Conservation (phyloP, 2,329 filamentous ascomycete species). For the Calonectria ilicicola region DNA sequence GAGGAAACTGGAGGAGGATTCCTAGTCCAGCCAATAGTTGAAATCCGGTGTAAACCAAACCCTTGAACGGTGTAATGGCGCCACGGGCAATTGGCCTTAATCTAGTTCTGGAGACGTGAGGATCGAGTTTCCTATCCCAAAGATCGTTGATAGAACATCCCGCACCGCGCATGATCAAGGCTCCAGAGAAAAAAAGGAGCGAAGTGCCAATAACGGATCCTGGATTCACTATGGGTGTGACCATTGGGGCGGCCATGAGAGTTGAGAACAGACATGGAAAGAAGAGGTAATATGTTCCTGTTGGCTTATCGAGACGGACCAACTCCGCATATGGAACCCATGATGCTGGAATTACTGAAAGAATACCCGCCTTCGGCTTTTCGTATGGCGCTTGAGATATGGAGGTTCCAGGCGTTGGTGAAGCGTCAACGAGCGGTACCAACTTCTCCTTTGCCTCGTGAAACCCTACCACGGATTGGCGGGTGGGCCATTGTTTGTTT, state of each 20-base stretch:
- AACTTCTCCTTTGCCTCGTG: slow-evolving; percentile 39
- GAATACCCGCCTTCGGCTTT: slow-evolving; percentile 77
- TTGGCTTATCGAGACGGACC: slow-evolving; percentile 83
- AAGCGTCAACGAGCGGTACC: slow-evolving; percentile 26
- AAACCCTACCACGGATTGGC: slow-evolving; percentile 35
- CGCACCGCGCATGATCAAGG: slow-evolving; percentile 87
- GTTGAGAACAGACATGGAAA: slow-evolving; percentile 89
- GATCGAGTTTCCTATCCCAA: slow-evolving; percentile 89
- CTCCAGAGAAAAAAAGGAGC: slow-evolving; percentile 79
- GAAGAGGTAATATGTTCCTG: slow-evolving; percentile 86
- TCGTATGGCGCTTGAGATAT: slow-evolving; percentile 59
- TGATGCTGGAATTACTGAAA: slow-evolving; percentile 76
- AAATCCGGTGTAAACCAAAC: slow-evolving; percentile 77
- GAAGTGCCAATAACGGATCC: slow-evolving; percentile 73
- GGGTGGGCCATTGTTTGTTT: slow-evolving; percentile 25
- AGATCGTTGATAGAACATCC: slow-evolving; percentile 93
- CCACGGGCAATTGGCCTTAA: slow-evolving; percentile 84
- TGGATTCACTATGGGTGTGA: slow-evolving; percentile 70
- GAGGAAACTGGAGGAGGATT: slow-evolving; percentile 81
- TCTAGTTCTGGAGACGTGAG: slow-evolving; percentile 80
- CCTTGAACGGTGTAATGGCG: slow-evolving; percentile 79
- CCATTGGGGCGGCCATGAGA: slow-evolving; percentile 80
- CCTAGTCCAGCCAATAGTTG: slow-evolving; percentile 81
- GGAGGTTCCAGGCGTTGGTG: slow-evolving; percentile 7
- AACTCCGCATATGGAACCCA: slow-evolving; percentile 87